phyloP scores from a whole-genome alignment of 352 stramenopile genomes.

The Stramenopiles sp. region DNA sequence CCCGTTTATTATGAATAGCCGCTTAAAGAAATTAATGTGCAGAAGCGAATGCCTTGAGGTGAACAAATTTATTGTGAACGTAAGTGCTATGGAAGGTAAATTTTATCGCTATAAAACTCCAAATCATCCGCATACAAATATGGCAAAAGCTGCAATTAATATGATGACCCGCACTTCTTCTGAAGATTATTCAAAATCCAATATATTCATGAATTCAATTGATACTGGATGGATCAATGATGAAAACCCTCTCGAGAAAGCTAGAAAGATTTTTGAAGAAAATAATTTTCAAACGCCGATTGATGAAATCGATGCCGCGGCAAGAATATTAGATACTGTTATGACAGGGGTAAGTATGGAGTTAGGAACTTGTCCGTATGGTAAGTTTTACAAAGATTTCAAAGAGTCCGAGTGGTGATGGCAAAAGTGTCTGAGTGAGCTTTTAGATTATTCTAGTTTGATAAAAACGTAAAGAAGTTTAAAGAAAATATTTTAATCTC shows the following conservation, averaged over 20 bases:
- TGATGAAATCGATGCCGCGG: slow-evolving; percentile 86
- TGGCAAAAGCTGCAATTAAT: slow-evolving; percentile 90
- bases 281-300: slow-evolving; percentile 91
- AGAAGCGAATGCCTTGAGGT: slow-evolving; percentile 8
- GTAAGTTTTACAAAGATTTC: slow-evolving; percentile 66
- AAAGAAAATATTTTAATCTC: no score
- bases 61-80: slow-evolving; percentile 78
- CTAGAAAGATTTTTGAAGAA: slow-evolving; percentile 53
- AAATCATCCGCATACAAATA: slow-evolving; percentile 92
- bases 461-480: no score
- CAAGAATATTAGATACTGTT: slow-evolving; percentile 78
- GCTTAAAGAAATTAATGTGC: slow-evolving; percentile 27
- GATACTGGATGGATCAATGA: slow-evolving; percentile 97
- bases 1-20: slow-evolving; percentile 87
- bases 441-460: no score
- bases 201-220: slow-evolving; percentile 93
- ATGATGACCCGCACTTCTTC: slow-evolving; percentile 93
- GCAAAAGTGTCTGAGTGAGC: no score
- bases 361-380: slow-evolving; percentile 29
- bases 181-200: slow-evolving; percentile 70
- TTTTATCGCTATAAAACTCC: slow-evolving; percentile 93
- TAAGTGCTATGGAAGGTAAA: slow-evolving; percentile 92
- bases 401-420: slow-evolving; percentile 66
- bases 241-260: slow-evolving; percentile 80
- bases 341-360: slow-evolving; percentile 34